Evolutionary conservation across 2,329 filamentous ascomycete genomes (phyloP), one percentile per base, ranked within the genome.

Genomic region (Ophiobolus disseminans): DNA sequence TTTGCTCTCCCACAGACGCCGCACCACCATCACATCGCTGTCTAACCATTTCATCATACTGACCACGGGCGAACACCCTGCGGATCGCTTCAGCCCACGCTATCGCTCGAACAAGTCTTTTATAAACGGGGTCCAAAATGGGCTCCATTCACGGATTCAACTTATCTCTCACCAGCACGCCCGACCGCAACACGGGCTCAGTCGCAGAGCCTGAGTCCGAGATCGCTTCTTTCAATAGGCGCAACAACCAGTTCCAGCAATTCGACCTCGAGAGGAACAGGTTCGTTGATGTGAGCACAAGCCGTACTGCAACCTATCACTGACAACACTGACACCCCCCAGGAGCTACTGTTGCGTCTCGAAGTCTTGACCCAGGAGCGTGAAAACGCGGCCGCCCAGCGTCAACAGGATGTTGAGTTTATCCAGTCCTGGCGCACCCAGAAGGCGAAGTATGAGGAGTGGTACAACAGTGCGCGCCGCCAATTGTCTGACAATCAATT

Each of bases 401-500:
- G 60, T 26, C 53, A 65, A 10, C 53, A 48, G 11, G 63, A 73
- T 31, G 61, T 45, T 30, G 55, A 63, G n/a, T 57, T 50, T 32
- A 28, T 60, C 14, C 22, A 45, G 22, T 25, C 48, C 6, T 62
- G 58, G 51, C 60, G 68, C 43, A 35, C 47, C 1, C 55, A 66
- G 25, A 67, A 64, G 45, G 46, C 59, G 10, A 40, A 51, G 1
- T 64, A 62, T 21, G 59, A 67, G 22, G 23, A 26, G 11, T 6
- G 23, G 23, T 26, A 6, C n/a, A n/a, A n/a, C n/a, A n/a, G n/a
- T n/a, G n/a, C n/a, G n/a, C n/a, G n/a, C n/a, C n/a, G n/a, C n/a
- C n/a, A n/a, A n/a, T n/a, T n/a, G n/a, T n/a, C 48, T 14, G 57
- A 57, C 3, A 79, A 83, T 66, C 76, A 80, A 4, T 84, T 81